These are phyloP conservation scores for Pichia scutulata DNA, from an alignment of 805 yeast genomes.

Conservation along the genomic window DNA sequence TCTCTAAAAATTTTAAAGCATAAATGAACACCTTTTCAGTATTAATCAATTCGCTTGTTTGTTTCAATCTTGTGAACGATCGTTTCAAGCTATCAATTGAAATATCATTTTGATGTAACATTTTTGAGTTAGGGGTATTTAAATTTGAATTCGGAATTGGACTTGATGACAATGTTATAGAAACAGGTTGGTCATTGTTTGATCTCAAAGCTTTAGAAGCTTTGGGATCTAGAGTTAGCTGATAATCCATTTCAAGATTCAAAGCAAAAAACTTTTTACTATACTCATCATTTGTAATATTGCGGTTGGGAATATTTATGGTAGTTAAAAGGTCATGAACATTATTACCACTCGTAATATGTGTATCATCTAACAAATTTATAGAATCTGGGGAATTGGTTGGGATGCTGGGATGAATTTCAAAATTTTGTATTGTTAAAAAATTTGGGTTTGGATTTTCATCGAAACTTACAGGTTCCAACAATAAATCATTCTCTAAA, in stretches of 20 bases:
- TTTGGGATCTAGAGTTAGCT: not conserved
- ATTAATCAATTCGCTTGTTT: conserved; percentile 36
- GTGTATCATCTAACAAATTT: not conserved
- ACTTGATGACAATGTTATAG: not conserved
- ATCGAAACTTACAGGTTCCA: not conserved
- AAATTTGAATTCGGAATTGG: not conserved
- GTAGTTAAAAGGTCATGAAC: conserved; percentile 4
- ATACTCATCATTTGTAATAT: not conserved
- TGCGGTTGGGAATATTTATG: not conserved
- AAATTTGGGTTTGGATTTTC: not conserved
- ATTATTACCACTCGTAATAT: not conserved
- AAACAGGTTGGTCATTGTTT: not conserved
- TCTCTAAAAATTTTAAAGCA: conserved; percentile 35
- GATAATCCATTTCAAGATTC: not conserved
- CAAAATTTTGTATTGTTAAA: not conserved
- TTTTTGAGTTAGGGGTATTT: conserved; percentile 1
- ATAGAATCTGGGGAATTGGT: not conserved
- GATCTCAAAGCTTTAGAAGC: not conserved
- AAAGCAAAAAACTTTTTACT: not conserved
- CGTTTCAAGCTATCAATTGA: conserved; percentile 8
- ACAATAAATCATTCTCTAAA: conserved; percentile 1
- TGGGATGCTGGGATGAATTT: not conserved
- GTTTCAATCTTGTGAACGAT: conserved; percentile 23
- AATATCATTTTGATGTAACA: not conserved
- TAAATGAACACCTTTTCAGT: conserved; percentile 43